Conservation (phyloP, 257 asterid genomes). For the Nicotiana sylvestris region DNA sequence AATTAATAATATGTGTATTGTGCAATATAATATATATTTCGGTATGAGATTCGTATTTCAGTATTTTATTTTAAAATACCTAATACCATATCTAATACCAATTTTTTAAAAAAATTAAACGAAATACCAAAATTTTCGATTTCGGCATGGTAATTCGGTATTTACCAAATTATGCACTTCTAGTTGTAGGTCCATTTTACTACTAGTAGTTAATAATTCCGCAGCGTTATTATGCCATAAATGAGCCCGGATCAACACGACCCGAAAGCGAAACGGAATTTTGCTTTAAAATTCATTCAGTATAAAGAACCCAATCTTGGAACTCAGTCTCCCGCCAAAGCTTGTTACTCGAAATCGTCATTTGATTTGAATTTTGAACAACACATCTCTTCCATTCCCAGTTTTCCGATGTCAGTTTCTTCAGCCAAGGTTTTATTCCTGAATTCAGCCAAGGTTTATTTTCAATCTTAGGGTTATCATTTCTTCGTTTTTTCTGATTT, state of each 20-base stretch:
- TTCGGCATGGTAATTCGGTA: no score
- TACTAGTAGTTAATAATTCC: no score
- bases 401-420: neutral
- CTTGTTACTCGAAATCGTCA: neutral
- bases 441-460: neutral
- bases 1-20: no score
- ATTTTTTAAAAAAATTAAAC: no score
- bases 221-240: neutral
- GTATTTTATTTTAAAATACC: no score
- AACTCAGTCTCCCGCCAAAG: constrained; percentile 1
- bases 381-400: neutral
- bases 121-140: no score
- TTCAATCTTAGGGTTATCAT: neutral
- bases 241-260: neutral
- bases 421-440: neutral
- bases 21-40: no score
- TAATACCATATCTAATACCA: no score
- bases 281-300: neutral
- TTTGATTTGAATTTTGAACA: neutral
- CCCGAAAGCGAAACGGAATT: neutral
- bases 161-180: no score
- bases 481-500: neutral
- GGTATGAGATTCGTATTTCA: no score
- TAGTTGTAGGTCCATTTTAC: no score
- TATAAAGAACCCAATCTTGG: neutral